Percentiles rank a stretch among this genome's conserved stretches.
phyloP scores from a whole-genome alignment of 1,284 basidiomycete genomes.

The Ustilago lituana region DNA sequence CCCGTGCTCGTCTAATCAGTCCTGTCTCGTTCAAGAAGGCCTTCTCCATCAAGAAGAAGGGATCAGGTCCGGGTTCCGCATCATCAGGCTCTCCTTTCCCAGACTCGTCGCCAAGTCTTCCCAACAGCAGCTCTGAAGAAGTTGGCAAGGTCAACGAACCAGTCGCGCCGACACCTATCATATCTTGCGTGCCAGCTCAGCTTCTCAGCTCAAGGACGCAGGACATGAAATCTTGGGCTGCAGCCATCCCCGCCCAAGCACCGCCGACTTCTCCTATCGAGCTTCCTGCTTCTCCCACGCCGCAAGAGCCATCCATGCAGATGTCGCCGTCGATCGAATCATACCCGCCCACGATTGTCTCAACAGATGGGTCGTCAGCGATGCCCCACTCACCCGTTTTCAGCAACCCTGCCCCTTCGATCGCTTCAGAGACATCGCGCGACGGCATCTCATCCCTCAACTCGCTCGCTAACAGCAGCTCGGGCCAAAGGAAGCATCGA shows the following conservation, averaged over 20 bases:
- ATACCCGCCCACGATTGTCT: constrained; percentile 4
- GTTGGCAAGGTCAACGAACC: constrained; percentile 21
- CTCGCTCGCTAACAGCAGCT: constrained; percentile 8
- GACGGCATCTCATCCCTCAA: constrained; percentile 15
- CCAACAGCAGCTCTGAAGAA: constrained; percentile 34
- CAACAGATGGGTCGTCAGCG: not conserved
- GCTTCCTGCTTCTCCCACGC: not conserved
- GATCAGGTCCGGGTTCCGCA: constrained; percentile 11
- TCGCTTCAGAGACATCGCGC: constrained; percentile 10
- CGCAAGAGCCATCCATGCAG: constrained; percentile 14
- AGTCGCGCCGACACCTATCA: not conserved
- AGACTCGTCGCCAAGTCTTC: constrained; percentile 21
- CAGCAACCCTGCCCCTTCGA: constrained; percentile 11
- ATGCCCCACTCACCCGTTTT: constrained; percentile 16
- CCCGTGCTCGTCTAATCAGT: constrained; percentile 30
- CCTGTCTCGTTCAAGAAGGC: constrained; percentile 39
- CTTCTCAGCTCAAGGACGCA: constrained; percentile 9
- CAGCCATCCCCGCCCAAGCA: constrained; percentile 21
- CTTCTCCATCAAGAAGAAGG: constrained; percentile 34
- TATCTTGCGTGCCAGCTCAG: not conserved
- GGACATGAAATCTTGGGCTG: constrained; percentile 31
- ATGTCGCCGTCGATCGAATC: constrained; percentile 16
- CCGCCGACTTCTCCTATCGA: constrained; percentile 13
- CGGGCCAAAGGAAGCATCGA: constrained; percentile 22
- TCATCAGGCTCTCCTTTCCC: constrained; percentile 9